Conservation (phyloP, 163 green algal genomes). For the Volvox carteri region DNA sequence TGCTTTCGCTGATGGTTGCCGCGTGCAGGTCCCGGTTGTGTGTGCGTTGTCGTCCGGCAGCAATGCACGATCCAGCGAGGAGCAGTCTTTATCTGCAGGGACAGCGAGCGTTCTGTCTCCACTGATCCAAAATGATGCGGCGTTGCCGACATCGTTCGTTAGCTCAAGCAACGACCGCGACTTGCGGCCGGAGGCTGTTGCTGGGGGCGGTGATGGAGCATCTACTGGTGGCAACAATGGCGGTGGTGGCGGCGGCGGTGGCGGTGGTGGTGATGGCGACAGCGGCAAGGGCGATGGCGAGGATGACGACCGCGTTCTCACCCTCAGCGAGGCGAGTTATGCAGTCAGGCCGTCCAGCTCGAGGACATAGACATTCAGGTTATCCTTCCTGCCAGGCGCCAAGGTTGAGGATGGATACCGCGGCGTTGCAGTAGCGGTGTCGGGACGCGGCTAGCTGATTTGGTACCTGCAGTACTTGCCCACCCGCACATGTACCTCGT, state of each 20-base stretch:
- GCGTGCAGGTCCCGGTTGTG: neutral
- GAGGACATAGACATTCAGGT: too few species aligned
- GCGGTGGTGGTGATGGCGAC: slow-evolving; percentile 12
- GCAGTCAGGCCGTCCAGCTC: too few species aligned
- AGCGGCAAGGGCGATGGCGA: neutral
- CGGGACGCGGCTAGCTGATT: too few species aligned
- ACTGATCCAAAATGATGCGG: neutral
- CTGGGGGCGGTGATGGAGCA: slow-evolving; percentile 11
- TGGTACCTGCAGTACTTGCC: too few species aligned
- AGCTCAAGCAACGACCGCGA: neutral
- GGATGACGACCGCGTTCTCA: slow-evolving; percentile 37
- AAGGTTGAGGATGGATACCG: too few species aligned
- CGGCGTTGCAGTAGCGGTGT: too few species aligned
- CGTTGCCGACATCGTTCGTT: neutral
- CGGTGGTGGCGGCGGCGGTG: slow-evolving; percentile 35
- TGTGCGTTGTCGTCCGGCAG: slow-evolving; percentile 5
- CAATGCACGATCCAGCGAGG: neutral
- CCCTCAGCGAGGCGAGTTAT: slow-evolving; percentile 1
- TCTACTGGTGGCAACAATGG: neutral
- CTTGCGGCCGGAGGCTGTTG: neutral
- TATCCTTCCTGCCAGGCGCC: too few species aligned
- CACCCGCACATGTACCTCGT: too few species aligned
- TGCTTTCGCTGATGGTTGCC: neutral
- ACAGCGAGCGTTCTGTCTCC: neutral
- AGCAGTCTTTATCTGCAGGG: neutral